Evolutionary conservation across 164 flowering plant genomes (phyloP).

Genomic region (Aristolochia fimbriata): DNA sequence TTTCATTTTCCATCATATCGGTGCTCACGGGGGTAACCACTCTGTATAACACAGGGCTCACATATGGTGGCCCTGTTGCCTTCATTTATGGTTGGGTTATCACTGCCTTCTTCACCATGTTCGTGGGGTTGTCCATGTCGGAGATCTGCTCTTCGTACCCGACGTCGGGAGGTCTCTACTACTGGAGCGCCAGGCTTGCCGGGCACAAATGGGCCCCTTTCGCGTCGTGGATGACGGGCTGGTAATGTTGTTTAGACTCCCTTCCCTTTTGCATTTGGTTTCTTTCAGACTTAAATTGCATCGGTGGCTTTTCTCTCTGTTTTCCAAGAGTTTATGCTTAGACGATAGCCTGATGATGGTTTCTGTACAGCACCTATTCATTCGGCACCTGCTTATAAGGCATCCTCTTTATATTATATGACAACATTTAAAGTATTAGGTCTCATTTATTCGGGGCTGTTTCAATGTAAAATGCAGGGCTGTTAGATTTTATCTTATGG

Average conservation of each 20-base stretch:
- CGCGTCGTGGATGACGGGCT: slow-evolving; percentile 96
- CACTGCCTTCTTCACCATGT: slow-evolving; percentile 50
- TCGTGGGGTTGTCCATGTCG: slow-evolving; percentile 76
- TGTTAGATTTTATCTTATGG: no score
- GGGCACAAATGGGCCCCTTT: slow-evolving; percentile 93
- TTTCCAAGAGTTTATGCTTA: background rate
- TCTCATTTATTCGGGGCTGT: no score
- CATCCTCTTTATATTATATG: no score
- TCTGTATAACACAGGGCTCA: slow-evolving; percentile 55
- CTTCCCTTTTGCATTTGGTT: background rate
- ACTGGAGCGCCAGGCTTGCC: slow-evolving; percentile 92
- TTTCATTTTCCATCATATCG: slow-evolving; percentile 70
- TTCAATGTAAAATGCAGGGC: no score
- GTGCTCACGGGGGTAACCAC: slow-evolving; percentile 80
- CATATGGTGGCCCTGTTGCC: slow-evolving; percentile 61
- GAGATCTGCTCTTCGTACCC: slow-evolving; percentile 91
- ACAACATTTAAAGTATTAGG: no score
- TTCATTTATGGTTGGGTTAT: slow-evolving; percentile 70
- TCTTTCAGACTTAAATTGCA: background rate
- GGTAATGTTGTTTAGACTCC: slow-evolving; percentile 33
- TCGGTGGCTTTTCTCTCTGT: background rate
- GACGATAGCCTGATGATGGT: no score
- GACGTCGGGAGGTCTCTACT: slow-evolving; percentile 88
- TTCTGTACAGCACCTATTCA: no score
- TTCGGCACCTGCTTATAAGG: no score